phyloP scores from a whole-genome alignment of 352 stramenopile species.

The Halophytophthora batemanensis region DNA sequence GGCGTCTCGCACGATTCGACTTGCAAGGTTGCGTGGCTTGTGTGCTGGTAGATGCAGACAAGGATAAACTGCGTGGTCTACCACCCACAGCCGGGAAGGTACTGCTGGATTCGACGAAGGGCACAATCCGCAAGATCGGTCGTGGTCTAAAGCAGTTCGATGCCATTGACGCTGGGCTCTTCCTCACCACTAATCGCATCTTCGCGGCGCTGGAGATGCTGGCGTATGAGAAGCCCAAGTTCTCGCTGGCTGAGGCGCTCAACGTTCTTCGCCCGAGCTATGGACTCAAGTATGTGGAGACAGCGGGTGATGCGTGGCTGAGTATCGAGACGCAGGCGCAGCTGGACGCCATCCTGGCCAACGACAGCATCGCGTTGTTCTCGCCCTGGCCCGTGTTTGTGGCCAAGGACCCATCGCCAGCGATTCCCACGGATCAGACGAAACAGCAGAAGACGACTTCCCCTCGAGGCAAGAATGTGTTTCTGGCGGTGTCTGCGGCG shows the following conservation, averaged over 20 bases:
- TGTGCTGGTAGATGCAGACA: constrained; percentile 71
- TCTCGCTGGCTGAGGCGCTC: constrained; percentile 78
- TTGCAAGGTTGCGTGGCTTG: constrained; percentile 69
- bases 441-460: constrained; percentile 3
- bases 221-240: constrained; percentile 81
- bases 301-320: constrained; percentile 60
- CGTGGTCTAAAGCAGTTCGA: constrained; percentile 70
- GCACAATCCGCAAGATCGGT: constrained; percentile 63
- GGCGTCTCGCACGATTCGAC: constrained; percentile 66
- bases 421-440: neutral
- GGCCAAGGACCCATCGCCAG: constrained; percentile 48
- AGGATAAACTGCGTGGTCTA: constrained; percentile 50
- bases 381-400: constrained; percentile 80
- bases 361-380: constrained; percentile 52
- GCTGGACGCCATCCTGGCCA: constrained; percentile 49
- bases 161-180: constrained; percentile 74
- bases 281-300: constrained; percentile 70
- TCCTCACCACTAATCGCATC: constrained; percentile 62
- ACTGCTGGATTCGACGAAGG: constrained; percentile 38
- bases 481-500: constrained; percentile 68
- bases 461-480: constrained; percentile 61
- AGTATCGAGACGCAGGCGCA: constrained; percentile 81
- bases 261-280: constrained; percentile 79
- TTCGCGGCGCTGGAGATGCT: constrained; percentile 84
- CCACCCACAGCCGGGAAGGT: constrained; percentile 71